Evolutionary conservation across 345 rosid species (phyloP).

Genomic region (Heritiera littoralis): DNA sequence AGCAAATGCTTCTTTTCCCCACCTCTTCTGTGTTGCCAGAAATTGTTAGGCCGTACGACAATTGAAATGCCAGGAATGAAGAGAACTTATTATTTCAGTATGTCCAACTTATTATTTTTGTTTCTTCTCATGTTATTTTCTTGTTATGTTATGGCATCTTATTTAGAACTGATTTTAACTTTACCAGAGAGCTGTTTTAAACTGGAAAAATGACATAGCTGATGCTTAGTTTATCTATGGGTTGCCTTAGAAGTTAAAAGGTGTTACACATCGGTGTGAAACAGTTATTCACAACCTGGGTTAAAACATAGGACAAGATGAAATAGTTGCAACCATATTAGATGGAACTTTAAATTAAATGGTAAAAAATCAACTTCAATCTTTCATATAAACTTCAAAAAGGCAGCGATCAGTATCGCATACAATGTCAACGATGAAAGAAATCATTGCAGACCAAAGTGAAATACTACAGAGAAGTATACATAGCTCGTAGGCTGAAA

Average conservation of each 20-base stretch:
- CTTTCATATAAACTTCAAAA: conserved; percentile 1
- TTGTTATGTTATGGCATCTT: no score
- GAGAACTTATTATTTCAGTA: background rate
- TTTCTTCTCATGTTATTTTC: no score
- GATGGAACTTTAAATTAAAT: background rate
- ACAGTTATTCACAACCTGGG: no score
- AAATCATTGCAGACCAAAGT: background rate
- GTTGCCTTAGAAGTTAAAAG: no score
- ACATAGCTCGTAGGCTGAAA: background rate
- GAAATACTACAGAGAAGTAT: background rate
- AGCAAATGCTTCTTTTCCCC: background rate
- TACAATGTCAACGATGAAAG: background rate
- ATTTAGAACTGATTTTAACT: no score
- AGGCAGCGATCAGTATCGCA: background rate
- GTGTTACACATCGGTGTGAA: no score
- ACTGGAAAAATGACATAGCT: no score
- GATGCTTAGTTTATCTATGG: no score
- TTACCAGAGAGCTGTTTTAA: no score
- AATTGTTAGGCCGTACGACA: background rate
- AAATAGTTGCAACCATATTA: no score
- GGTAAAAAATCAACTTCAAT: background rate
- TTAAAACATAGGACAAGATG: background rate
- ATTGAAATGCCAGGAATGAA: background rate
- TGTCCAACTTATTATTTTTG: background rate
- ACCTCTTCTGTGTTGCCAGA: background rate